Base-by-base conservation (phyloP, 2,329 filamentous ascomycete genomes). In the Phialophora verrucosa region DNA sequence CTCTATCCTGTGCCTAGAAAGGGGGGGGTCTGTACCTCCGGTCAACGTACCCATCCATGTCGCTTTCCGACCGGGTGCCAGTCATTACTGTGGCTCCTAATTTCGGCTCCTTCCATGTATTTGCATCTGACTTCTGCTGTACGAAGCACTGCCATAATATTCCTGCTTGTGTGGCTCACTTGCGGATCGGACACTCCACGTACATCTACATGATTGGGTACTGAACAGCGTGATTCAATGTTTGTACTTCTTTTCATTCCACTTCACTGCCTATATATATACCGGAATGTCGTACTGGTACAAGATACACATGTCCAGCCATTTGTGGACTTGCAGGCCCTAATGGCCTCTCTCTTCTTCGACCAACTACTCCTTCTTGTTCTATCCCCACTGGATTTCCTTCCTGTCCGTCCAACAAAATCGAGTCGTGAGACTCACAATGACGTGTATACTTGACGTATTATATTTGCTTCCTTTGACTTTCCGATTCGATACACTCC, bases 361-460 rank as follows among this genome's bases (percentile, higher is more conserved):
- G 31, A 23, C n/a, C 44, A 31, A 23, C 25, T 25, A 10, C n/a
- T 27, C 6, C 38, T 56, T 35, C 38, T 56, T 35, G 17, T 12
- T 32, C 44, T 14, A 23, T 20, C 14, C 57, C 17, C 38, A 20
- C 10, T 47, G 57, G 17, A 44, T n/a, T n/a, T 20, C 17, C 17
- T 20, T 44, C 17, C 38, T 44, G 7, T 44, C n/a, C 17, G 14
- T 44, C 17, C 38, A 4, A 44, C 17, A 44, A 32, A 44, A 23
- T 44, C 44, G 57, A 59, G 57, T 59, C 57, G 57, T 27, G 57
- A 50, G 57, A 59, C 57, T 59, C 57, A 35, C 32, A 27, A 23
- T 29, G 29, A 29, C 27, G 29, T 31, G 32, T 59, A 59, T 59
- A 47, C 50, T 23, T 29, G 25, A n/a, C 25, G 23, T 59, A 11